Conservation (phyloP, 2,329 filamentous ascomycete genomes). For the Penicillium sclerotigenum region DNA sequence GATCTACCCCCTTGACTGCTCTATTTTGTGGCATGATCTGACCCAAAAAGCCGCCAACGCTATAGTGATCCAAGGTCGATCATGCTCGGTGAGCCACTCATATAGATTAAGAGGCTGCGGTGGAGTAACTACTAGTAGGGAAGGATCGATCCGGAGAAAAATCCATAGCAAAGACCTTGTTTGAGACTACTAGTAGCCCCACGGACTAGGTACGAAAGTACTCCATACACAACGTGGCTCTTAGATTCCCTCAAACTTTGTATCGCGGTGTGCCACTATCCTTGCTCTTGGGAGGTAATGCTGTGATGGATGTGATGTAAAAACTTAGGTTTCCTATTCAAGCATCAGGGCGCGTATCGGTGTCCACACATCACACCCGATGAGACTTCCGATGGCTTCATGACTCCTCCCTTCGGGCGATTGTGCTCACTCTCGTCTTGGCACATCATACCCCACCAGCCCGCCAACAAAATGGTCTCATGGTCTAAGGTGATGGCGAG, state of each 20-base stretch:
- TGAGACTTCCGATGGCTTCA: neutral
- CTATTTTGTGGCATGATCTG: constrained; percentile 1
- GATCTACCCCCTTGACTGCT: constrained; percentile 9
- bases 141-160: constrained; percentile 1
- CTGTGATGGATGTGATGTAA: neutral
- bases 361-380: constrained; percentile 12
- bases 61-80: constrained; percentile 7
- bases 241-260: constrained; percentile 1
- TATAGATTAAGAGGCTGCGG: neutral
- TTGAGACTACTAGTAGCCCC: neutral
- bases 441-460: neutral
- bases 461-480: neutral
- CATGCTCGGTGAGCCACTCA: constrained; percentile 9
- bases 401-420: neutral
- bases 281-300: neutral
- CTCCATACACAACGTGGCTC: constrained; percentile 14
- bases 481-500: neutral
- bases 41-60: constrained; percentile 4
- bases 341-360: constrained; percentile 19
- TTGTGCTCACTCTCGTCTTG: neutral
- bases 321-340: constrained; percentile 2
- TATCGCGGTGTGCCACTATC: neutral
- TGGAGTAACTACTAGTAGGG: constrained; percentile 5
- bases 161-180: neutral
- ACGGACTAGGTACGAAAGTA: neutral